A percentile compares a stretch with the other conserved stretches of the same genome.
Evolutionary conservation across 1,284 basidiomycete species (phyloP).

Genomic region (Flammula alnicola): DNA sequence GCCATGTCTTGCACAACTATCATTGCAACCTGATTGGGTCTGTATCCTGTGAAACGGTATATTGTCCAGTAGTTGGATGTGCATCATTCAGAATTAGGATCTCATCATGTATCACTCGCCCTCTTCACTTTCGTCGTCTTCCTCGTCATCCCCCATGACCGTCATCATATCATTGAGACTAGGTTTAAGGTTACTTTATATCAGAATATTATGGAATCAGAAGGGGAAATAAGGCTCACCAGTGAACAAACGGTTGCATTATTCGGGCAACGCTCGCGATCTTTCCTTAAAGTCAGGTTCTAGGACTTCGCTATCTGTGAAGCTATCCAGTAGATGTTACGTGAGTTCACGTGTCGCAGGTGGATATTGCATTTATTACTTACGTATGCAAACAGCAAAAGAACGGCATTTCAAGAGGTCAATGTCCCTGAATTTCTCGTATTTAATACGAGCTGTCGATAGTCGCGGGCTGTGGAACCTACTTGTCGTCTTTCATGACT

Average conservation of each 20-base stretch:
- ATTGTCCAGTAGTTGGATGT: too few relatives aligned
- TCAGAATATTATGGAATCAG: neutral
- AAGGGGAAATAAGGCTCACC: conserved; percentile 52
- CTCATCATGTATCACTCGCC: too few relatives aligned
- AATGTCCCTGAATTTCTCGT: conserved; percentile 65
- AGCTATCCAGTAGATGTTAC: conserved; percentile 47
- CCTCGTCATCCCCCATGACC: conserved; percentile 13
- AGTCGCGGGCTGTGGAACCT: conserved; percentile 16
- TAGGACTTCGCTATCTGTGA: conserved; percentile 77
- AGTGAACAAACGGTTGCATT: conserved; percentile 80
- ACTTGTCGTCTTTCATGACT: conserved; percentile 81
- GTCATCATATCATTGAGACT: conserved; percentile 29
- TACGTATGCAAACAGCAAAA: conserved; percentile 75
- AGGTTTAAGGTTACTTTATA: neutral
- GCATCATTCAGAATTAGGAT: too few relatives aligned
- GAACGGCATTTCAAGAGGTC: conserved; percentile 85
- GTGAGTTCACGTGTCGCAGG: neutral
- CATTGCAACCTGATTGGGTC: too few relatives aligned
- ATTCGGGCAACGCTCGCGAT: conserved; percentile 59
- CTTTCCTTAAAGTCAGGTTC: conserved; percentile 67
- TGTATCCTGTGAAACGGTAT: too few relatives aligned
- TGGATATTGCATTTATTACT: conserved; percentile 29
- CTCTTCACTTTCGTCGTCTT: conserved; percentile 13
- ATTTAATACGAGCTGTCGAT: neutral
- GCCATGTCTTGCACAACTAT: too few relatives aligned